Base-by-base conservation (phyloP, 768 basidiomycete species). In the Trametes cubensis region DNA sequence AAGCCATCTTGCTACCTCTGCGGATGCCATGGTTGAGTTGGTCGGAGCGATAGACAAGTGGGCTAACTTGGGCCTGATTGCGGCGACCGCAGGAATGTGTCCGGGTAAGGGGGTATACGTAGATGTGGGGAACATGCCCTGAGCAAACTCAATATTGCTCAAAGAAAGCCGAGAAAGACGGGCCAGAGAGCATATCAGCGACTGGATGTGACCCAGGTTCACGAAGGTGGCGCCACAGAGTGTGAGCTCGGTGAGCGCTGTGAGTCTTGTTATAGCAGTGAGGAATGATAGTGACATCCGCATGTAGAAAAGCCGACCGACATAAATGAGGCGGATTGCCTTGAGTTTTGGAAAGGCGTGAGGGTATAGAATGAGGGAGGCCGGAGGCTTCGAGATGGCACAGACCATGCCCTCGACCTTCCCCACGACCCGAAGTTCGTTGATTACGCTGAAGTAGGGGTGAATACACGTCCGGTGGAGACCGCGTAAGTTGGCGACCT, bases 161-260 rank as follows among this genome's bases (percentile, higher is more conserved):
- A 60, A 13, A 7, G 40, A 40, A n/a, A 60, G 51, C 6, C n/a
- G n/a, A 6, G 30, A 20, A 13, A 60, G 59, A 40, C 45, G 17
- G 18, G 42, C 51, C 3, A 60, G 34, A 5, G 51, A 39, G 23
- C 51, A 52, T 1, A 60, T 45, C 20, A 60, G 44, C 7, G 26
- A 15, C 44, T 54, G 51, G 17, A 42, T 8, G 23, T 47, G 44
- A 21, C 8, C 11, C 5, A 45, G 51, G 21, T 41, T 7, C 20
- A 23, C 42, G 51, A 60, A 54, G 8, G 23, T 21, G 40, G 39
- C 50, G 18, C 51, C 41, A n/a, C 15, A 39, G 3, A 60, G 59
- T 2, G 44, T 47, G 20, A 60, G 59, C 21, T 30, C 59, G 1
- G 51, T 53, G 17, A 60, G 34, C 2, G 51, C 44, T 0, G 50